These are phyloP conservation scores for Epichloe brachyelytri DNA, from an alignment of 2,329 filamentous ascomycete genomes.

Conservation along the genomic window DNA sequence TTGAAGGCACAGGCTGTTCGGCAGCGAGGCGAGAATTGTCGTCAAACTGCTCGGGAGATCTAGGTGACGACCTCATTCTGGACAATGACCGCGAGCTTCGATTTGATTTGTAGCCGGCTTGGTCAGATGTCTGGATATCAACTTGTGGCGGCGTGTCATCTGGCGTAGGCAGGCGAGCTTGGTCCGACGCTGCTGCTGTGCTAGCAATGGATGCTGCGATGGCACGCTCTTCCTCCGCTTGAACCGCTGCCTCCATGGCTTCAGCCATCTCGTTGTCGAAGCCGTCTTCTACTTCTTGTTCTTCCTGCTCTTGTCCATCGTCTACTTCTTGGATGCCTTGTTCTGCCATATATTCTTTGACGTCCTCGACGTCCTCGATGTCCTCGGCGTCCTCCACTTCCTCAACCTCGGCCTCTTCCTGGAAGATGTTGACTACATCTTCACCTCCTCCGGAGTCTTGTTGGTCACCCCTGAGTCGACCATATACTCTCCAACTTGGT, in stretches of 20 bases:
- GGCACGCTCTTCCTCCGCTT: background rate
- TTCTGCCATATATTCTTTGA: conserved; percentile 4
- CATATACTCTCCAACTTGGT: background rate
- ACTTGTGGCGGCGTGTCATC: conserved; percentile 35
- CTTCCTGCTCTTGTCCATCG: conserved; percentile 4
- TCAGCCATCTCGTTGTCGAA: conserved; percentile 1
- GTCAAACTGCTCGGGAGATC: background rate
- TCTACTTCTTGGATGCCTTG: background rate
- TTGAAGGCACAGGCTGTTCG: background rate
- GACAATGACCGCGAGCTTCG: background rate
- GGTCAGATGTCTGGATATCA: conserved; percentile 10
- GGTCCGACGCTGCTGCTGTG: conserved; percentile 24
- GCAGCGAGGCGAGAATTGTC: background rate
- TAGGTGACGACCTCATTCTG: background rate
- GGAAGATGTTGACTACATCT: background rate
- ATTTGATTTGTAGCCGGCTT: conserved; percentile 10
- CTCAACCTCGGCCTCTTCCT: background rate
- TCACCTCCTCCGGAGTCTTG: background rate
- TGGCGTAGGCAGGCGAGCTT: conserved; percentile 37
- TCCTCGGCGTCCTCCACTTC: background rate
- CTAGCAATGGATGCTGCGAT: conserved; percentile 16
- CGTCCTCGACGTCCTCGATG: conserved; percentile 5
- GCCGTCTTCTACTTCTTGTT: conserved; percentile 2
- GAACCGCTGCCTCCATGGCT: conserved; percentile 6
- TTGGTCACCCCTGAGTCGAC: background rate